These are phyloP conservation scores for Climacium dendroides DNA, from an alignment of 225 moss, liverwort and hornwort genomes.

Conservation along the genomic window DNA sequence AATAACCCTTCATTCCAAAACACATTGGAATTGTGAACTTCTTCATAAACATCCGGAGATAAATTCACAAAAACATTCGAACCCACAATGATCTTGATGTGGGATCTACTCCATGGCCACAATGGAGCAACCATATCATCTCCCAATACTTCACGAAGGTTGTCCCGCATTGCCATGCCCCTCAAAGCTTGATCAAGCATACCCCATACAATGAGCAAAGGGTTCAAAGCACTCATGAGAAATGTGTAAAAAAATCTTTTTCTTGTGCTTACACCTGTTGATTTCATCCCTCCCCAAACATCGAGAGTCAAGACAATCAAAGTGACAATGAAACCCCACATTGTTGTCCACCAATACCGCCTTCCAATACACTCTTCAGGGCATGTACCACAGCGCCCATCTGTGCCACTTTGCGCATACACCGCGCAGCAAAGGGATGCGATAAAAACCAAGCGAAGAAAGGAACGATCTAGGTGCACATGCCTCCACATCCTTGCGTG, in stretches of 20 bases:
- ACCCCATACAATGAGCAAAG: neutral
- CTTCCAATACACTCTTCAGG: neutral
- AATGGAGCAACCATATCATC: neutral
- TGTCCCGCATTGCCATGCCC: neutral
- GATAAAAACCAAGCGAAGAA: neutral
- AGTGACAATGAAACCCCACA: neutral
- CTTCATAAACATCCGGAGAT: no score
- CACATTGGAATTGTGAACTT: neutral
- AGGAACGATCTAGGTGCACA: neutral
- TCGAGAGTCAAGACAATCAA: neutral
- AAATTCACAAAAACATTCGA: neutral
- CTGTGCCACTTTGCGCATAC: neutral
- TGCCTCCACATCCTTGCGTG: neutral
- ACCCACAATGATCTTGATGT: neutral
- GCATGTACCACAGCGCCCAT: neutral
- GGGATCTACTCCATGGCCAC: neutral
- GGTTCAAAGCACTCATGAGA: neutral
- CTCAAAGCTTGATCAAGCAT: neutral
- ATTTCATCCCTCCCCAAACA: neutral
- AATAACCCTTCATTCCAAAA: fast-evolving
- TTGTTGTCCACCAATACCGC: neutral
- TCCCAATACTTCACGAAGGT: neutral
- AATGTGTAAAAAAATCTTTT: fast-evolving
- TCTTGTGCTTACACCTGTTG: fast-evolving
- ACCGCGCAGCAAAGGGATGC: neutral